Evolutionary conservation across 176 grass and related monocot genomes (phyloP).

Genomic region (bread wheat (Triticum aestivum)): DNA sequence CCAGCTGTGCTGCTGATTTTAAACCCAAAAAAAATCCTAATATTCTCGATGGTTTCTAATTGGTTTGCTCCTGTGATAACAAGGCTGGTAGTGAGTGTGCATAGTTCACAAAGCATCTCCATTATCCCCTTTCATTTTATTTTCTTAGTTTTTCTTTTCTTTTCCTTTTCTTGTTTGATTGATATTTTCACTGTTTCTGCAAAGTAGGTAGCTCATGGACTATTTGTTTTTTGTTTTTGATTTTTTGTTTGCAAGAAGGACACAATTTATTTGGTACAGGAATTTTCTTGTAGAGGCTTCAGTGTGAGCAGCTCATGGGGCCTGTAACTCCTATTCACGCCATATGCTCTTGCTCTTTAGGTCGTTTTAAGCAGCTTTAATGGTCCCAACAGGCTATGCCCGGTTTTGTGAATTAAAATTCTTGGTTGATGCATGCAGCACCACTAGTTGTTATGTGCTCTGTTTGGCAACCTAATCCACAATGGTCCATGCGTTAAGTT

Average conservation of each 20-base stretch:
- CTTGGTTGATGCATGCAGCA: constrained; percentile 8
- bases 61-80: constrained; percentile 20
- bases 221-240: neutral
- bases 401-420: constrained; percentile 20
- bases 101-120: constrained; percentile 29
- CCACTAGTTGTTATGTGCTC: neutral
- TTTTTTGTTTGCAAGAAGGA: neutral
- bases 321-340: constrained; percentile 5
- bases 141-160: neutral
- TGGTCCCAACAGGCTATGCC: neutral
- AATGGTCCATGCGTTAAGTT: neutral
- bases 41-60: constrained; percentile 28
- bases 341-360: neutral
- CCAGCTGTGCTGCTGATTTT: constrained; percentile 35
- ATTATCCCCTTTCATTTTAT: constrained; percentile 8
- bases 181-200: neutral
- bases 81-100: constrained; percentile 15
- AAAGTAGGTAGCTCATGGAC: constrained; percentile 17
- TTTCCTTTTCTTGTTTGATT: constrained; percentile 8
- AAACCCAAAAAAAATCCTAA: neutral
- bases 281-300: constrained; percentile 5
- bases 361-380: neutral
- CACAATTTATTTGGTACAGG: neutral
- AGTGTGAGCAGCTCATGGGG: neutral
- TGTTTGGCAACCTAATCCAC: constrained; percentile 5